Evolutionary conservation across 2,329 filamentous ascomycete species (phyloP), one percentile per base, ranked within the genome.

Genomic region (Pseudomassariella vexata): DNA sequence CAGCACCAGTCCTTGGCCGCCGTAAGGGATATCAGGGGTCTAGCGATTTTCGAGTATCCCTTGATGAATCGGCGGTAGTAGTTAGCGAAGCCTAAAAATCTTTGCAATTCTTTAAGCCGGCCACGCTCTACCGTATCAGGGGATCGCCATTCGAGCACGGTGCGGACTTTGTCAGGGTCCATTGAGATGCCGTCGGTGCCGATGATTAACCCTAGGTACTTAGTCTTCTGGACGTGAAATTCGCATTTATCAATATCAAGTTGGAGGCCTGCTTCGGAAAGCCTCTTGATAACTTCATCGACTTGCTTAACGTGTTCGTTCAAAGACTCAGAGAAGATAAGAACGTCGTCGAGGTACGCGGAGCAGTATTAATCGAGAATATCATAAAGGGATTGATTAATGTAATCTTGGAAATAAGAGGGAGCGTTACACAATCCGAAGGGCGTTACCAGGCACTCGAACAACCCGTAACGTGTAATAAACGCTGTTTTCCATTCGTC

Each of bases 401-500:
- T 34, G 9, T 34, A 26, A 5, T 14, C 10, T 23, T 41, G 35
- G 24, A 40, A 43, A 4, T 25, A 26, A n/a, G 32, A 32, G 11
- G 34, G 31, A 9, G 34, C 32, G 15, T 44, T 46, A 8, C 34
- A 46, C 19, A 56, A 26, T 3, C 45, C 39, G 36, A 58, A 57
- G 12, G 38, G 39, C 32, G 53, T 53, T 12, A 57, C 31, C 15
- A 47, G 23, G 29, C 52, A 57, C 27, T 58, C 38, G 38, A 39
- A 59, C 18, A 45, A 28, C 3, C 41, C 36, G 29, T 45, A 60
- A 16, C 45, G 30, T 2, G 43, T 60, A 14, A 33, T 17, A 34
- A 62, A 64, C 1, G 45, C 45, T 12, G 41, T 61, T 35, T 53
- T 59, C 45, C 39, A 58, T 37, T 60, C 41, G 20, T 62, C 33